Evolutionary conservation across 768 basidiomycete species (phyloP).

Genomic region (Hericium alpestre): DNA sequence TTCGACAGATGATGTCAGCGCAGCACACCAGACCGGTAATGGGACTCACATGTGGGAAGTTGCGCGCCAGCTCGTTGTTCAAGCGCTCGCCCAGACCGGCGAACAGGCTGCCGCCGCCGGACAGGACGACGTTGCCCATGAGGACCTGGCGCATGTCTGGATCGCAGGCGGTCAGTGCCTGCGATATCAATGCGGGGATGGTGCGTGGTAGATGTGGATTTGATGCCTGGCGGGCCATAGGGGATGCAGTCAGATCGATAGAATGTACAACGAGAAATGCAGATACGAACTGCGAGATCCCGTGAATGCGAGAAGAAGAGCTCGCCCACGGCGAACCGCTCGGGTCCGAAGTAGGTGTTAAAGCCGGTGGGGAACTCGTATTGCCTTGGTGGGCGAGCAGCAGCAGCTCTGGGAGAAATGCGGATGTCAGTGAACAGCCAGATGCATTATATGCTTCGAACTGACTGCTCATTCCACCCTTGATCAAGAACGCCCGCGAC

Average conservation of each 20-base stretch:
- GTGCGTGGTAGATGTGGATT: constrained; percentile 68
- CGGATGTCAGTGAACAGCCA: background rate
- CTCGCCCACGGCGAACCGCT: constrained; percentile 80
- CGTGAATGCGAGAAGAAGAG: constrained; percentile 72
- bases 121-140: constrained; percentile 86
- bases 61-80: constrained; percentile 58
- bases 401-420: constrained; percentile 38
- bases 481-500: constrained; percentile 78
- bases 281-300: constrained; percentile 18
- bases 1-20: constrained; percentile 1
- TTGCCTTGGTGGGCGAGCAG: constrained; percentile 44
- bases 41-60: constrained; percentile 67
- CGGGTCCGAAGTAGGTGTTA: constrained; percentile 69
- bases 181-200: constrained; percentile 64
- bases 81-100: constrained; percentile 81
- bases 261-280: too few species aligned
- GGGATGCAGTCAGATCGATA: background rate
- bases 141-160: constrained; percentile 85
- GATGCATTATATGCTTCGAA: background rate
- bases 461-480: constrained; percentile 84
- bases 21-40: background rate
- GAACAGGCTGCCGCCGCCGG: constrained; percentile 87
- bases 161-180: constrained; percentile 77
- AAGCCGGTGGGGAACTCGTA: constrained; percentile 98
- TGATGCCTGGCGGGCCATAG: constrained; percentile 22